Conservation (phyloP, 2,329 filamentous ascomycete species). For the Pseudogymnoascus sp. region DNA sequence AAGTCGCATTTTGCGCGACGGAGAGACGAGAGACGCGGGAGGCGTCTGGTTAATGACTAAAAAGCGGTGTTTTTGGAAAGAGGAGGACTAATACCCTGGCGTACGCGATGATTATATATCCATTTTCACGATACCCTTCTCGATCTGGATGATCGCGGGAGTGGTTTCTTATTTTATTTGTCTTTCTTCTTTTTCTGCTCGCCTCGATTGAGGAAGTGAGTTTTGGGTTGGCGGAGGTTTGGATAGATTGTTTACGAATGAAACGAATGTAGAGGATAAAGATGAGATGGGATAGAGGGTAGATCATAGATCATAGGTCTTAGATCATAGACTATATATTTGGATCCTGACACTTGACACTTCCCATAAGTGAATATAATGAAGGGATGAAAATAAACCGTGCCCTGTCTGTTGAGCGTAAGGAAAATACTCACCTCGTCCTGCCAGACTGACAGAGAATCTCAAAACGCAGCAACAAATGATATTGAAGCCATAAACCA, state of each 20-base stretch:
- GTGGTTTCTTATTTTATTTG: not conserved
- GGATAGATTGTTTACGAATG: not conserved
- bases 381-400: not conserved
- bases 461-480: not conserved
- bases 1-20: too few relatives aligned
- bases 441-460: not conserved
- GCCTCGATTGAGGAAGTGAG: not conserved
- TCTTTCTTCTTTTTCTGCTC: not conserved
- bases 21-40: not conserved
- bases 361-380: not conserved
- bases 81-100: slow-evolving; percentile 8
- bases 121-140: not conserved
- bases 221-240: not conserved
- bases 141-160: not conserved
- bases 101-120: not conserved
- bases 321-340: not conserved
- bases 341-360: not conserved
- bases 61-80: not conserved
- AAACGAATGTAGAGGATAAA: not conserved
- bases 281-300: not conserved
- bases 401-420: not conserved
- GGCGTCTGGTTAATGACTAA: not conserved
- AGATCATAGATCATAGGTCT: not conserved
- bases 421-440: not conserved
- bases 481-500: not conserved